phyloP scores from a whole-genome alignment of 192 early-diverging fungal genomes.

The Podila clonocystis region DNA sequence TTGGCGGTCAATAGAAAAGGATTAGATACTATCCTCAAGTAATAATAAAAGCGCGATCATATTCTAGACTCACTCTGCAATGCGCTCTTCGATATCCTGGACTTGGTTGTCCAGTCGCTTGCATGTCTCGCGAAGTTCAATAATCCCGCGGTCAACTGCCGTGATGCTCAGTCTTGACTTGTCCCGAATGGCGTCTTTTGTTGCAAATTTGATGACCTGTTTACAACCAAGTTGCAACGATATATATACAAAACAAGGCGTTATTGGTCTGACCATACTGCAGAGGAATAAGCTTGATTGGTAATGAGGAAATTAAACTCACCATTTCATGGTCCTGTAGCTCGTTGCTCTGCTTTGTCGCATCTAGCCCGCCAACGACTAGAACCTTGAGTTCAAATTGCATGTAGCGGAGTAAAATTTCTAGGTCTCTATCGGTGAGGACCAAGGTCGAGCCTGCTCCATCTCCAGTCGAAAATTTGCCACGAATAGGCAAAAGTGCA shows the following conservation, averaged over 20 bases:
- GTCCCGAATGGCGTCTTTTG: slow-evolving; percentile 29
- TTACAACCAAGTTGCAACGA: background rate
- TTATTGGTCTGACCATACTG: background rate
- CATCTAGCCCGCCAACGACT: slow-evolving; percentile 22
- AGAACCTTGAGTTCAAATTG: slow-evolving; percentile 42
- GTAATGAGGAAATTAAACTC: background rate
- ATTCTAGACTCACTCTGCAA: slow-evolving; percentile 55
- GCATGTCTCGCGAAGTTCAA: slow-evolving; percentile 62
- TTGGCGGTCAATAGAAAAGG: too few relatives aligned
- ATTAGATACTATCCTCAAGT: too few relatives aligned
- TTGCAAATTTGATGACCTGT: slow-evolving; percentile 48
- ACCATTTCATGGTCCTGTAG: slow-evolving; percentile 45
- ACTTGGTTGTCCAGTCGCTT: slow-evolving; percentile 64
- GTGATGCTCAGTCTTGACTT: slow-evolving; percentile 56
- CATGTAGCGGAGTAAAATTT: slow-evolving; percentile 45
- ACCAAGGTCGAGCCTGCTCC: background rate
- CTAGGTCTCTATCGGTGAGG: slow-evolving; percentile 42
- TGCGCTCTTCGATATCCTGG: slow-evolving; percentile 64
- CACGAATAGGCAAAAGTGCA: slow-evolving; percentile 27
- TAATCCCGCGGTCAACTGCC: slow-evolving; percentile 64
- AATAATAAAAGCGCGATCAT: too few relatives aligned
- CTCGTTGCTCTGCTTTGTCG: slow-evolving; percentile 13
- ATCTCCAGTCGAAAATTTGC: slow-evolving; percentile 8
- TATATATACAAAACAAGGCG: background rate
- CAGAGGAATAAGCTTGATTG: background rate